Base-by-base conservation (phyloP, 2,329 filamentous ascomycete species). In the Neoarthrinium moseri region DNA sequence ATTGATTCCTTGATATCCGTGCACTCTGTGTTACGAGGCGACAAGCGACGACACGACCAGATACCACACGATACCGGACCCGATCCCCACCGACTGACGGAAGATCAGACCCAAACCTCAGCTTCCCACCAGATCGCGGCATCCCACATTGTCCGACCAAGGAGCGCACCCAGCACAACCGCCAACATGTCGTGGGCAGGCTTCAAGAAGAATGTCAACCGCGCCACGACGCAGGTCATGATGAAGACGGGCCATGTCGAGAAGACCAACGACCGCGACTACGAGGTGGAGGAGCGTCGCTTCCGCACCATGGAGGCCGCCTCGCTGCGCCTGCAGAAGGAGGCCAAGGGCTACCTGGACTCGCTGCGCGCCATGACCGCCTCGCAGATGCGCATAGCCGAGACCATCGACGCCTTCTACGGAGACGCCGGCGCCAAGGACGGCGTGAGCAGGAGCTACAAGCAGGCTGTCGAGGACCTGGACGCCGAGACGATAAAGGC, bases 191-290 rank as follows among this genome's bases (percentile, higher is more conserved):
- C 83, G 70, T 87, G 83, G 84, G 83, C 84, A 72, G 86, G 86
- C 55, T 92, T 91, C 75, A 91, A 94, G 76, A 96, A 95, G 71
- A 95, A 95, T 84, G 91, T 97, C 76, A 92, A 94, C 77, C 90
- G 94, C 75, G 92, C 92, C 61, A 96, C 92, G 71, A 99, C 95
- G 73, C 91, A 96, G 84, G 92, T 97, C 52, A 96, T 99, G 90
- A 97, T 99, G 92, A 99, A 99, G 81, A 95, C 91, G 47, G 89
- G 94, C 50, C 94, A 97, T 75, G 95, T 99, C 60, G 94, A 99
- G 72, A 92, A 94, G 74, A 99, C 94, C 21, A 96, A 92, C 68
- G 94, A 99, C 73, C 89, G 95, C 57, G 94, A 97, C 68, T 99
- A 97, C 69, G 94, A 97, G 71, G 92, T 97, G 43, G 95, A 99